Evolutionary conservation across 495 filamentous ascomycete genomes (phyloP), one percentile per base, ranked within the genome.

Genomic region (Aspergillus panamensis): DNA sequence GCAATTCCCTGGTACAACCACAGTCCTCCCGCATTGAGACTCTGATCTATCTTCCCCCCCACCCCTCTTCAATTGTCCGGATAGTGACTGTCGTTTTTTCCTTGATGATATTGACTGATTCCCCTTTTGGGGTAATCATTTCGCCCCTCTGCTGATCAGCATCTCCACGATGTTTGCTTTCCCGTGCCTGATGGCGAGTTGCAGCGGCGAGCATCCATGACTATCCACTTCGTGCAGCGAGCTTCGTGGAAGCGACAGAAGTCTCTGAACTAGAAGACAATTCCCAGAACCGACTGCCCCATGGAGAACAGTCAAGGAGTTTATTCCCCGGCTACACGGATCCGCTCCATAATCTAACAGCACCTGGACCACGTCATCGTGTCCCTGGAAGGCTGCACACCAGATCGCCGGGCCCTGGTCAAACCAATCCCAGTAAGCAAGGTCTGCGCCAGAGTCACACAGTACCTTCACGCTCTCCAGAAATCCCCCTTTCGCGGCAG

Each of bases 61-160:
- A n/a, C n/a, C n/a, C n/a, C n/a, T n/a, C n/a, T n/a, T n/a, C n/a
- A n/a, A n/a, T n/a, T n/a, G n/a, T n/a, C n/a, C n/a, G n/a, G n/a
- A n/a, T 25, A 25, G 2, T 25, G 25, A 25, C 25, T 25, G 25
- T 25, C 25, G n/a, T n/a, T n/a, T n/a, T n/a, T n/a, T n/a, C n/a
- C n/a, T n/a, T n/a, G n/a, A n/a, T n/a, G n/a, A n/a, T n/a, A n/a
- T n/a, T n/a, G n/a, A n/a, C n/a, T n/a, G n/a, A n/a, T n/a, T n/a
- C n/a, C n/a, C n/a, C n/a, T n/a, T n/a, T n/a, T n/a, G 25, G 17
- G 48, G 1, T 78, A 39, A 59, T 62, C 10, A 13, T n/a, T 39
- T 2, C 0, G 8, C 1, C 35, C 14, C 35, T 12, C 3, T 39
- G 35, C 8, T 39, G 8, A 39, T n/a, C 3, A 39, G 14, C 2